Evolutionary conservation across 83 land plant species (phyloP).

Genomic region (Picea abies): DNA sequence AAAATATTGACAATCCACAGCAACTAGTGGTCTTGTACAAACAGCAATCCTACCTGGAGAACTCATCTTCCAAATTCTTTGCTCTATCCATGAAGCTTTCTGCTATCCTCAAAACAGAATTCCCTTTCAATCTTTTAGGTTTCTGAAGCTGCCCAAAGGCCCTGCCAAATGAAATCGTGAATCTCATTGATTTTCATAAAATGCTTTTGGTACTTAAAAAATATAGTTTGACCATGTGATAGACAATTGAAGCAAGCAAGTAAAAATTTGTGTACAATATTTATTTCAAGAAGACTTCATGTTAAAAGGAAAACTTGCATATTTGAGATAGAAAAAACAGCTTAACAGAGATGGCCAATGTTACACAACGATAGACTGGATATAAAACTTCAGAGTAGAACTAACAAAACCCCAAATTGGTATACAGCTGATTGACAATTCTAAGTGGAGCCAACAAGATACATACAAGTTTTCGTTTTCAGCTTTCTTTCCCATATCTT

Average conservation of each 20-base stretch:
- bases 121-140: slow-evolving; percentile 20
- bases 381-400: neutral
- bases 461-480: slow-evolving; percentile 38
- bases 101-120: slow-evolving; percentile 23
- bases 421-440: neutral
- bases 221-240: neutral
- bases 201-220: neutral
- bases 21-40: neutral
- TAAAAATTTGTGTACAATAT: neutral
- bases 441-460: neutral
- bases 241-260: neutral
- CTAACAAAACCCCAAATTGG: neutral
- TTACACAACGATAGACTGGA: neutral
- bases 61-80: slow-evolving; percentile 46
- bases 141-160: slow-evolving; percentile 21
- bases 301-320: neutral
- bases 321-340: neutral
- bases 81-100: slow-evolving; percentile 35
- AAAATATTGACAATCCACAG: neutral
- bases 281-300: neutral
- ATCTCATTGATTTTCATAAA: neutral
- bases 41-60: slow-evolving; percentile 38
- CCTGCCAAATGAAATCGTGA: slow-evolving; percentile 15
- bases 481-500: slow-evolving; percentile 9
- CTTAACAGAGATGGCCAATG: no score